Evolutionary conservation across 2,329 filamentous ascomycete genomes (phyloP), one percentile per base, ranked within the genome.

Genomic region (Monosporascus cannonballus): DNA sequence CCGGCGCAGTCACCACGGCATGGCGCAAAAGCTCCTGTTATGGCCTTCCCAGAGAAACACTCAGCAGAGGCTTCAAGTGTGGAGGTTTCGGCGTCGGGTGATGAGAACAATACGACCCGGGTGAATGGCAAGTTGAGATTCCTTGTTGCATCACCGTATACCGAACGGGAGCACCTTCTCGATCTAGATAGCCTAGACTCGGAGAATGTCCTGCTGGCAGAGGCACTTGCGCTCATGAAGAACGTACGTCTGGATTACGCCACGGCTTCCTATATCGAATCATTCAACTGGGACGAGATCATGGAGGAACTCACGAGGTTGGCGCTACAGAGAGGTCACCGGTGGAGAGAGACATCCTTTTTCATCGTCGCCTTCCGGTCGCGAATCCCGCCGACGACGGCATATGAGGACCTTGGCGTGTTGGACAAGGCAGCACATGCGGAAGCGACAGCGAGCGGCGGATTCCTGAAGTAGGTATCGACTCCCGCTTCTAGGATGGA

Each of bases 341-440:
- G 53, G 2, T 93, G 87, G 83, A 78, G 74, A 51, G 73, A 78
- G 54, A 79, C 77, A 48, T 77, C 75, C 27, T 96, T 93, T 73
- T 96, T 93, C 71, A 84, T 94, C 52, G 90, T 96, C 41, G 86
- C 86, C 4, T 96, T 96, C 71, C 81, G 89, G 17, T 93, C 88
- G 6, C 80, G 77, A 58, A 81, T 96, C 52, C 83, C 84, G 38
- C 76, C 79, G 2, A 80, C 76, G 14, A 87, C 86, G 1, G 83
- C 90, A 56, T 83, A 83, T 54, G 80, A 80, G 11, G 77, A 86
- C 54, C 78, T 96, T 39, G 85, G 85, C 41, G 76, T 78, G 25
- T 77, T 96, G 34, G 92, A 96, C 70, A 85, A 86, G 64, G 83
- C 83, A 54, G 88, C 88, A 6, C 91, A 96, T 67, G 77, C 81